phyloP scores from a whole-genome alignment of 2,329 filamentous ascomycete genomes.

The Ophiostoma sp. region DNA sequence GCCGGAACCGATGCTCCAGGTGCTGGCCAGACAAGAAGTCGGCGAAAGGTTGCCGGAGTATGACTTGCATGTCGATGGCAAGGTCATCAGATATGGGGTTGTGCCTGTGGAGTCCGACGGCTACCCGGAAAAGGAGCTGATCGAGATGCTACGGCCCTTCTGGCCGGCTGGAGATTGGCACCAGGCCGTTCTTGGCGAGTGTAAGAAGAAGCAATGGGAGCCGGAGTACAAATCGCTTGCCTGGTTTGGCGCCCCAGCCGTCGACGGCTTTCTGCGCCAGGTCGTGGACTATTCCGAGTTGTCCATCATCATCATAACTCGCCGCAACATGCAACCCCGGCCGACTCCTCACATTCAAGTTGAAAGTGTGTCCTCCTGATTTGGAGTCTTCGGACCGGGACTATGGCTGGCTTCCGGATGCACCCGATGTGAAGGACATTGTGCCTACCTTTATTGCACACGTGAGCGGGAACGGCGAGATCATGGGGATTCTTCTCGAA shows the following conservation, averaged over 20 bases:
- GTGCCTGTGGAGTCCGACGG: neutral
- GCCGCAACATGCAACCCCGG: neutral
- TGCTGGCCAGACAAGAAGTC: no score
- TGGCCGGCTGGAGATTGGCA: neutral
- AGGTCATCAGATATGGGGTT: neutral
- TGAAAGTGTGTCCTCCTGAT: neutral
- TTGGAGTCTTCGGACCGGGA: neutral
- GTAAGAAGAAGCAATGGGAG: no score
- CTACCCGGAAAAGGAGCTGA: accelerated
- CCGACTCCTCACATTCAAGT: neutral
- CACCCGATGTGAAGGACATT: neutral
- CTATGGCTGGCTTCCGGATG: neutral
- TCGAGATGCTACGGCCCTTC: neutral
- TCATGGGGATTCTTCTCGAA: neutral
- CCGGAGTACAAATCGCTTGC: neutral
- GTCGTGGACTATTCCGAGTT: neutral
- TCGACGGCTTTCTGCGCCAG: neutral
- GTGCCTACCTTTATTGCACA: neutral
- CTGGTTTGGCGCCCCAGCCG: neutral
- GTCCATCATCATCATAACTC: neutral
- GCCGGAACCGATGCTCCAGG: no score
- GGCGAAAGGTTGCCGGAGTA: neutral
- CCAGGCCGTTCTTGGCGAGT: neutral
- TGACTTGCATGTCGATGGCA: neutral
- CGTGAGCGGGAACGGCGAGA: neutral